phyloP scores from a whole-genome alignment of 2,329 filamentous ascomycete species.

The Ceratocystis alfenasii region DNA sequence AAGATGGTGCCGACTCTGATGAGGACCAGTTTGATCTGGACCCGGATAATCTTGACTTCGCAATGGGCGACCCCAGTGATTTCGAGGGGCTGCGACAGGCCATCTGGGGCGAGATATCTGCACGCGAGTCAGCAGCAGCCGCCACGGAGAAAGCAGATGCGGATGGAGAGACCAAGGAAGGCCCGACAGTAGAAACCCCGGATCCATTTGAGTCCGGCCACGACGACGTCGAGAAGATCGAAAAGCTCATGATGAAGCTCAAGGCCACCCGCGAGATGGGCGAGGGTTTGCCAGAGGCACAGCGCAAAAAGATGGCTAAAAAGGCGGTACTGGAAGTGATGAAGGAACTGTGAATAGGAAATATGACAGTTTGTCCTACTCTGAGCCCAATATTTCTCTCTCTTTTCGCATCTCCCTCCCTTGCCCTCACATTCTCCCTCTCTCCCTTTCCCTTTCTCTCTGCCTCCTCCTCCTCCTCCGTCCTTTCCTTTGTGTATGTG shows the following conservation, averaged over 20 bases:
- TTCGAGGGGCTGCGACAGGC: conserved; percentile 41
- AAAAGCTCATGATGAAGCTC: conserved; percentile 52
- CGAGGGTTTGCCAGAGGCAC: conserved; percentile 46
- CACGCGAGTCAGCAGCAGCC: conserved; percentile 25
- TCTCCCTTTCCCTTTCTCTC: no score
- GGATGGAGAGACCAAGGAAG: background rate
- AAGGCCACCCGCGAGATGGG: conserved; percentile 49
- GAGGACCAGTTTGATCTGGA: conserved; percentile 32
- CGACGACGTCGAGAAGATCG: conserved; percentile 46
- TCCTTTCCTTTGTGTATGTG: background rate
- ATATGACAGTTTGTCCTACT: background rate
- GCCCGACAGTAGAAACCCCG: conserved; percentile 24
- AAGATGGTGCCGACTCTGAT: conserved; percentile 27
- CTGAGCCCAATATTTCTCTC: background rate
- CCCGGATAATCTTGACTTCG: conserved; percentile 39
- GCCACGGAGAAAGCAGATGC: conserved; percentile 15
- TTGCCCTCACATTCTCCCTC: no score
- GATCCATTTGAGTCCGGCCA: conserved; percentile 32
- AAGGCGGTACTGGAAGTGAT: conserved; percentile 53
- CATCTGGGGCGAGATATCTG: conserved; percentile 36
- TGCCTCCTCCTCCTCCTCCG: no score
- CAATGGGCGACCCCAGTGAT: conserved; percentile 37
- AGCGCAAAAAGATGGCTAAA: conserved; percentile 48
- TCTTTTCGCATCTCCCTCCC: no score
- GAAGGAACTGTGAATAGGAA: conserved; percentile 38